phyloP scores from a whole-genome alignment of 495 filamentous ascomycete genomes.

The Paragyromitra xinjiangensis region DNA sequence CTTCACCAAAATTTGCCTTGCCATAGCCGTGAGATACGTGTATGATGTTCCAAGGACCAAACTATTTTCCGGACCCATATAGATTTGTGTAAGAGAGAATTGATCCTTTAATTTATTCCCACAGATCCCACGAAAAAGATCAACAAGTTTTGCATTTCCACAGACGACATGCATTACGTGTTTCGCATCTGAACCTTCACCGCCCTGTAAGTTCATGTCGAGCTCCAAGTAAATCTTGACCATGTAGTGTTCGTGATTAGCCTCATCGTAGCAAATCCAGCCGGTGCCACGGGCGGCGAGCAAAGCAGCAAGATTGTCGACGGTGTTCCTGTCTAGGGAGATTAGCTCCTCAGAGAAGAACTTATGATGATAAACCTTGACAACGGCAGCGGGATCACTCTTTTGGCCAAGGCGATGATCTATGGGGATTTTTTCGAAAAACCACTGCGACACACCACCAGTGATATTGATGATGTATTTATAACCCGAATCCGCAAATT shows the following conservation, averaged over 20 bases:
- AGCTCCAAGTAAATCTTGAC: slow-evolving; percentile 30
- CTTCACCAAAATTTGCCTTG: not conserved
- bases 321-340: slow-evolving; percentile 12
- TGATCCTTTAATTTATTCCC: slow-evolving; percentile 30
- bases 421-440: slow-evolving; percentile 17
- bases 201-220: not conserved
- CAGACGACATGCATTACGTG: slow-evolving; percentile 37
- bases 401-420: not conserved
- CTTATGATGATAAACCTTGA: not conserved
- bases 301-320: slow-evolving; percentile 28
- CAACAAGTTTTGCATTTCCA: slow-evolving; percentile 11
- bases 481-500: slow-evolving; percentile 16
- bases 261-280: slow-evolving; percentile 20
- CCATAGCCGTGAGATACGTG: slow-evolving; percentile 26
- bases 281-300: slow-evolving; percentile 6
- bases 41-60: slow-evolving; percentile 11
- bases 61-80: not conserved
- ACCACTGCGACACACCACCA: slow-evolving; percentile 29
- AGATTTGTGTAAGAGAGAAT: slow-evolving; percentile 38
- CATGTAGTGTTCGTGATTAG: slow-evolving; percentile 26
- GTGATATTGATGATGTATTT: slow-evolving; percentile 19
- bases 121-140: slow-evolving; percentile 30
- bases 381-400: not conserved
- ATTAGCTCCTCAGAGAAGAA: slow-evolving; percentile 39
- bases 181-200: not conserved